Evolutionary conservation across 345 rosid genomes (phyloP).

Genomic region (Mercurialis annua): DNA sequence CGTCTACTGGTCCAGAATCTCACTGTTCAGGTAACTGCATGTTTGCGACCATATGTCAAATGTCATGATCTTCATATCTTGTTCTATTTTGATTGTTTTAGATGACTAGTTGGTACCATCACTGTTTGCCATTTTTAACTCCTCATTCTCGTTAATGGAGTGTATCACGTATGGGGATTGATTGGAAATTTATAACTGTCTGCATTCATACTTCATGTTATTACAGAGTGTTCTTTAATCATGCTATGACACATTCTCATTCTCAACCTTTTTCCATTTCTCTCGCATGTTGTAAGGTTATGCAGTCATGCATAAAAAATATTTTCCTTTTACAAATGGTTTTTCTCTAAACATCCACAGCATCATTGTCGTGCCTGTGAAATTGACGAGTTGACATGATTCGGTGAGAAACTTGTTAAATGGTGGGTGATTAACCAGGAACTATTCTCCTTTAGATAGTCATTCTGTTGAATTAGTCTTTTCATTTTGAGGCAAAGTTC

Average conservation of each 20-base stretch:
- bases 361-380: no score
- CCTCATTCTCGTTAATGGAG: neutral
- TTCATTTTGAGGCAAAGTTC: neutral
- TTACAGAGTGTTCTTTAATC: neutral
- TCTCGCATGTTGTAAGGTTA: neutral
- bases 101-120: no score
- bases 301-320: neutral
- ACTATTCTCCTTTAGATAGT: neutral
- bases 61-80: neutral
- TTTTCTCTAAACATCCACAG: neutral
- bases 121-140: neutral
- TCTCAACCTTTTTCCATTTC: no score
- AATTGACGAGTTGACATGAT: no score
- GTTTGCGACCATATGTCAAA: neutral
- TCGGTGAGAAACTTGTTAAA: neutral
- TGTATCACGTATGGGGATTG: neutral
- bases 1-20: conserved; percentile 73
- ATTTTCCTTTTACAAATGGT: no score
- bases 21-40: conserved; percentile 59
- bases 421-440: neutral
- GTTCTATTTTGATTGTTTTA: neutral
- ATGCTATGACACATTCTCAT: neutral
- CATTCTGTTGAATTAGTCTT: neutral
- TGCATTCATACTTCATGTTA: no score
- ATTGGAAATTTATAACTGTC: neutral